Conservation (phyloP, 257 asterid genomes). For the Solanum chmielewskii region DNA sequence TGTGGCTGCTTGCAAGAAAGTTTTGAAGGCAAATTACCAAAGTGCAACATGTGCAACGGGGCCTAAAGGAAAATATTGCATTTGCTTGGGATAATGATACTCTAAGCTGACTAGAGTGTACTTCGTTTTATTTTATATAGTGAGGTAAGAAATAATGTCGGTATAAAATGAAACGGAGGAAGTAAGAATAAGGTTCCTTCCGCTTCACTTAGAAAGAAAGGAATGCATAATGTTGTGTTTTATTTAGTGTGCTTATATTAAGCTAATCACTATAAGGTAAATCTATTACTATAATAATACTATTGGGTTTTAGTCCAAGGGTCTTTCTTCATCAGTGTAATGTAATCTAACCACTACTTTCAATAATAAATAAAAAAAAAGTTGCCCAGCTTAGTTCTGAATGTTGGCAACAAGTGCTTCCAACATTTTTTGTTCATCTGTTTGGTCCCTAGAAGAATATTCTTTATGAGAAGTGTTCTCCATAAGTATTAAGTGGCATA, state of each 20-base stretch:
- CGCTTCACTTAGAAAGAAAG: neutral
- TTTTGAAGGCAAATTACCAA: slow-evolving; percentile 14
- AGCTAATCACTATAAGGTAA: too few relatives aligned
- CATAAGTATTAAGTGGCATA: neutral
- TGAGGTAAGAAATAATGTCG: rapidly evolving
- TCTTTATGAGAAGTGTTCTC: neutral
- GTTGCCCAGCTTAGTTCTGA: neutral
- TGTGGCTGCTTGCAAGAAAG: slow-evolving; percentile 35
- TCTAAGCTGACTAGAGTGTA: neutral
- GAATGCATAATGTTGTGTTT: neutral
- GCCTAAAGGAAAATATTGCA: slow-evolving; percentile 37
- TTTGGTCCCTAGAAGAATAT: neutral
- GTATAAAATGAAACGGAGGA: neutral
- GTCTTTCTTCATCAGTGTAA: neutral
- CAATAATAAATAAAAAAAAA: neutral
- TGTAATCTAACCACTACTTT: neutral
- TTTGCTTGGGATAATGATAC: slow-evolving; percentile 32
- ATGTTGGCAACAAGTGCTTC: neutral
- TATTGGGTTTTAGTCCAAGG: neutral
- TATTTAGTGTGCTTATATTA: neutral
- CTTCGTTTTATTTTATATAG: neutral
- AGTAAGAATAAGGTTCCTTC: neutral
- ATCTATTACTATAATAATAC: neutral
- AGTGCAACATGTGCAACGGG: slow-evolving; percentile 47
- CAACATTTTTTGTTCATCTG: neutral